These are phyloP conservation scores for Colletotrichum liriopes DNA, from an alignment of 2,329 filamentous ascomycete species.

Conservation along the genomic window DNA sequence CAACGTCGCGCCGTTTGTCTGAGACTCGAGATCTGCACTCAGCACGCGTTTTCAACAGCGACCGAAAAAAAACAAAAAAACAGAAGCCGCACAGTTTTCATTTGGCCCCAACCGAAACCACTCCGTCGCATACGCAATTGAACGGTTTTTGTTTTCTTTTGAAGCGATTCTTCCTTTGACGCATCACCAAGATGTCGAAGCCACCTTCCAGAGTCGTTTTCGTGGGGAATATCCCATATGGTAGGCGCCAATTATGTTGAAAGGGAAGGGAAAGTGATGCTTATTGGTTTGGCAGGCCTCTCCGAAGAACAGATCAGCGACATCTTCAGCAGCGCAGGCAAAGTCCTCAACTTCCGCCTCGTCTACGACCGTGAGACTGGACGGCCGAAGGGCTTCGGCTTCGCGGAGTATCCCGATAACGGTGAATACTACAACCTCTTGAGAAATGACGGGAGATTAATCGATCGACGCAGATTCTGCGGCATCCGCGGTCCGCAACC, in stretches of 20 bases:
- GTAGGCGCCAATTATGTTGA: constrained; percentile 57
- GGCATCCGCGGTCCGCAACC: constrained; percentile 92
- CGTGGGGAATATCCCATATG: constrained; percentile 89
- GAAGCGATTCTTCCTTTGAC: neutral
- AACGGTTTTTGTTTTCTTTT: neutral
- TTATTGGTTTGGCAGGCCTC: constrained; percentile 75
- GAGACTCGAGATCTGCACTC: neutral
- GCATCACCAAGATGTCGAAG: constrained; percentile 74
- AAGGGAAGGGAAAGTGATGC: neutral
- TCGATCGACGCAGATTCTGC: constrained; percentile 74
- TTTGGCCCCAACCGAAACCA: too few relatives aligned
- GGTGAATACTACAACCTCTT: constrained; percentile 62
- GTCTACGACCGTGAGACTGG: constrained; percentile 97
- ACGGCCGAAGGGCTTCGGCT: constrained; percentile 95
- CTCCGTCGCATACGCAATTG: neutral
- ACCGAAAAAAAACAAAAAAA: neutral
- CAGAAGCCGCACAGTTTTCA: too few relatives aligned
- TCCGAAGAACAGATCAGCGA: constrained; percentile 97
- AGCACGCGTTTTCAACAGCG: neutral
- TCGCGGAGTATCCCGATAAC: constrained; percentile 94
- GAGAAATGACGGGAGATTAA: neutral
- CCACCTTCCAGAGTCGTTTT: constrained; percentile 86
- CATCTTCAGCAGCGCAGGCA: constrained; percentile 91
- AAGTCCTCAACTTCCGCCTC: constrained; percentile 91
- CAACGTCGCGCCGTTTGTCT: constrained; percentile 2